Percentiles rank a stretch among this genome's conserved stretches.
Evolutionary conservation across 1,139 yeast genomes (phyloP).

Genomic region (Debaryomyces udenii): DNA sequence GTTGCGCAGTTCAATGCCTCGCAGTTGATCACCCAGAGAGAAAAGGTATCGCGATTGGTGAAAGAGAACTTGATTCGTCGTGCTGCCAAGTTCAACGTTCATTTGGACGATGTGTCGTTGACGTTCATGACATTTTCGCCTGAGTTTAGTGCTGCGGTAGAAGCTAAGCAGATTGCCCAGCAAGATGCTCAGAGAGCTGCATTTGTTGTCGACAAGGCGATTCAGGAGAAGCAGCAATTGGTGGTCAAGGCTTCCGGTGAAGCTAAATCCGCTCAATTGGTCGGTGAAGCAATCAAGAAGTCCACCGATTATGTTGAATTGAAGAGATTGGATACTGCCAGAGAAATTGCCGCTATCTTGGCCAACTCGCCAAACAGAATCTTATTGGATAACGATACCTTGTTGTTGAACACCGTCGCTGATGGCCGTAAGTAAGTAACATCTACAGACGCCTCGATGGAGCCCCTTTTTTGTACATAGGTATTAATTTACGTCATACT

Average conservation of each 20-base stretch:
- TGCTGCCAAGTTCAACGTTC: constrained; percentile 84
- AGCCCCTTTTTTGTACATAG: constrained; percentile 14
- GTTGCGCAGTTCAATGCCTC: constrained; percentile 99
- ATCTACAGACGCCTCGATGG: neutral
- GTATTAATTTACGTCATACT: constrained; percentile 4
- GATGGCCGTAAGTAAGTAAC: constrained; percentile 49
- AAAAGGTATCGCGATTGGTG: constrained; percentile 87
- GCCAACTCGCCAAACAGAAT: constrained; percentile 89
- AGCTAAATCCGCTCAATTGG: constrained; percentile 95
- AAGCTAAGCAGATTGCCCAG: constrained; percentile 98
- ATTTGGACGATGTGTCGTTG: constrained; percentile 92
- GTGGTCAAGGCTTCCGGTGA: constrained; percentile 98
- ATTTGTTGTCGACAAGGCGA: constrained; percentile 92
- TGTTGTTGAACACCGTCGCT: constrained; percentile 82
- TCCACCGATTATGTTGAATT: constrained; percentile 93
- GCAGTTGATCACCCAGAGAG: constrained; percentile 97
- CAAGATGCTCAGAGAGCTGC: constrained; percentile 99
- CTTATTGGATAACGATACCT: constrained; percentile 87
- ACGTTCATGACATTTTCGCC: constrained; percentile 97
- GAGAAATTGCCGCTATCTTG: constrained; percentile 88
- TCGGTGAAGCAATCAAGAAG: constrained; percentile 98
- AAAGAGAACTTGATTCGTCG: constrained; percentile 91
- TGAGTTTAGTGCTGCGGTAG: constrained; percentile 96
- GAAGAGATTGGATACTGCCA: constrained; percentile 95
- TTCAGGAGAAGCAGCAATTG: constrained; percentile 95